Percentiles rank a stretch among this genome's conserved stretches.
phyloP scores from a whole-genome alignment of 202 grass and related monocot genomes.

The Schoenoplectus triqueter region DNA sequence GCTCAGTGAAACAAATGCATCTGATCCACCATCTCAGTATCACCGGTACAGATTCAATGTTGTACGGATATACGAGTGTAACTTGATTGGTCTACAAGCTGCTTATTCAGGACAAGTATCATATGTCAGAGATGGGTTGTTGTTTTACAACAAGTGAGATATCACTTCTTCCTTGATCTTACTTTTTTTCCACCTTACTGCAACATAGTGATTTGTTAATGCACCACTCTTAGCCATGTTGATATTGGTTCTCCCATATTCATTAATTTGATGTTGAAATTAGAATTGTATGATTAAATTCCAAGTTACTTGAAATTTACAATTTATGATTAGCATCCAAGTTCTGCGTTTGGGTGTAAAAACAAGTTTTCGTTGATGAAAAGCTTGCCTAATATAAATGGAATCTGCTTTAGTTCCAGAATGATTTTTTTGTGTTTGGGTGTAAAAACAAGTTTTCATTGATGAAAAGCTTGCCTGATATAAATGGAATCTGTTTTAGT shows the following conservation, averaged over 20 bases:
- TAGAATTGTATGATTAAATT: too few species aligned
- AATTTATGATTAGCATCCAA: too few species aligned
- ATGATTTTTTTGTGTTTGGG: background rate
- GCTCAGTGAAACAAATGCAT: constrained; percentile 77
- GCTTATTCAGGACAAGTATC: constrained; percentile 54
- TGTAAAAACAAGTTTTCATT: background rate
- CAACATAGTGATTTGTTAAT: too few species aligned
- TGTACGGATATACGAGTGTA: constrained; percentile 79
- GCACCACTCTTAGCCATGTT: too few species aligned
- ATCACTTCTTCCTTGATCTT: too few species aligned
- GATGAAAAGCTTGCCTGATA: background rate
- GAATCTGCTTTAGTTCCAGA: background rate
- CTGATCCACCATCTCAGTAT: constrained; percentile 71
- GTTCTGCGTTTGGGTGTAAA: too few species aligned
- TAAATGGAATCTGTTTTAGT: background rate
- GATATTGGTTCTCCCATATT: too few species aligned
- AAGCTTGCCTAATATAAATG: background rate
- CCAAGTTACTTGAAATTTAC: too few species aligned
- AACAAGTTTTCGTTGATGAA: background rate
- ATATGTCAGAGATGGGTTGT: constrained; percentile 66
- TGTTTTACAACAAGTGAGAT: too few species aligned
- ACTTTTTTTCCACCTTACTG: too few species aligned
- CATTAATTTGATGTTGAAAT: too few species aligned
- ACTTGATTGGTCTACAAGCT: constrained; percentile 63
- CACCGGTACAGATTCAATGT: constrained; percentile 71